Evolutionary conservation across 805 yeast genomes (phyloP).

Genomic region (Brettanomyces anomalus): DNA sequence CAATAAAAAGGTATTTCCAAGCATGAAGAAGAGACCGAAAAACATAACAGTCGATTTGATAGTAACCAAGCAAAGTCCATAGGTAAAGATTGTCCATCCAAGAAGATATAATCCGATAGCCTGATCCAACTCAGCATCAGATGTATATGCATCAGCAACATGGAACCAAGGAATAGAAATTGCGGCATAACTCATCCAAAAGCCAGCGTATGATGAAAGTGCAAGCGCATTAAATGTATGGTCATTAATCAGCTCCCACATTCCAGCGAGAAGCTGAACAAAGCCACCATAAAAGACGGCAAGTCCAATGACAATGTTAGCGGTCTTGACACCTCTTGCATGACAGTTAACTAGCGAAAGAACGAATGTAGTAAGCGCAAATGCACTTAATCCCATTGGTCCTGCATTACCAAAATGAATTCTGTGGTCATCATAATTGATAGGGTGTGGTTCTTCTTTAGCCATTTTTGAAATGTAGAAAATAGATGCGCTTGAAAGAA

Average conservation of each 20-base stretch:
- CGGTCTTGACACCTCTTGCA: slow-evolving; percentile 55
- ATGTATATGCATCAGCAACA: slow-evolving; percentile 38
- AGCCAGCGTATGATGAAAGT: slow-evolving; percentile 54
- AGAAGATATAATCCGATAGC: slow-evolving; percentile 49
- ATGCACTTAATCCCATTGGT: slow-evolving; percentile 64
- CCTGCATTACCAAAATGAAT: slow-evolving; percentile 56
- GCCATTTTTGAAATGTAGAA: background rate
- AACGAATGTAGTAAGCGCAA: slow-evolving; percentile 62
- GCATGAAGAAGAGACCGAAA: slow-evolving; percentile 39
- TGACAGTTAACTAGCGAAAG: slow-evolving; percentile 52
- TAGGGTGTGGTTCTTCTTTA: background rate
- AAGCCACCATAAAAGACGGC: slow-evolving; percentile 68
- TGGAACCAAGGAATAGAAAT: slow-evolving; percentile 50
- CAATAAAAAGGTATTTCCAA: slow-evolving; percentile 44
- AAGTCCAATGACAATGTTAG: slow-evolving; percentile 51
- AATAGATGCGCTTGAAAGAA: too few relatives aligned
- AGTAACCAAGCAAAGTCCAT: slow-evolving; percentile 44
- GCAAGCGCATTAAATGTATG: slow-evolving; percentile 70
- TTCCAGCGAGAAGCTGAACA: slow-evolving; percentile 61
- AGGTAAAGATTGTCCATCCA: slow-evolving; percentile 59
- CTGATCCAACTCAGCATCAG: slow-evolving; percentile 33
- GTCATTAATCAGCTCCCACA: slow-evolving; percentile 64
- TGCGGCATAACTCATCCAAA: slow-evolving; percentile 69
- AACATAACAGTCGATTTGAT: slow-evolving; percentile 44
- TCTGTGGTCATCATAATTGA: slow-evolving; percentile 1